phyloP scores from a whole-genome alignment of 75 land plant genomes.

The Azolla pinnata region DNA sequence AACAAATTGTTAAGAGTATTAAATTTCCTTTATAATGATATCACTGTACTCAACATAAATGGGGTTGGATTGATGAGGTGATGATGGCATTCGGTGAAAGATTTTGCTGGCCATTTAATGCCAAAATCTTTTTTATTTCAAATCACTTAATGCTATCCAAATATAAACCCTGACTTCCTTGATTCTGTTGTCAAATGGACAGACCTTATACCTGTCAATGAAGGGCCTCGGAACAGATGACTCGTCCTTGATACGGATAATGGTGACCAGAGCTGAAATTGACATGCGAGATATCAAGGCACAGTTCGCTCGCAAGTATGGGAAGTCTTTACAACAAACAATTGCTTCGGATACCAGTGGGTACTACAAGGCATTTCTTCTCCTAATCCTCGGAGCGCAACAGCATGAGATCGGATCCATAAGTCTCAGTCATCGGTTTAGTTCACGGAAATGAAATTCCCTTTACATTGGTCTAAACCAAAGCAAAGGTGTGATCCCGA shows the following conservation, averaged over 20 bases:
- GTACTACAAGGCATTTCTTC: conserved; percentile 48
- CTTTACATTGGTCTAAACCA: no score
- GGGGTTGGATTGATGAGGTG: no score
- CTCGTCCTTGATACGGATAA: conserved; percentile 44
- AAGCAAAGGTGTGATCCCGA: no score
- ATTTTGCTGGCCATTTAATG: no score
- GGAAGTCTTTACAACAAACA: conserved; percentile 38
- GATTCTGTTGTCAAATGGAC: no score
- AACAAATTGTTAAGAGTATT: no score
- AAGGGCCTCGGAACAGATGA: conserved; percentile 64
- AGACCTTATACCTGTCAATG: conserved; percentile 36
- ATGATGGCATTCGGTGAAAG: no score
- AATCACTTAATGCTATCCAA: no score
- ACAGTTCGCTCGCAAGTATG: conserved; percentile 43
- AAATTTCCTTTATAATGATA: no score
- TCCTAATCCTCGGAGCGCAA: conserved; percentile 27
- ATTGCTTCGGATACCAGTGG: conserved; percentile 52
- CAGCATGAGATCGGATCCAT: neutral
- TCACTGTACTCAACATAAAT: no score
- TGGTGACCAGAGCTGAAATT: conserved; percentile 61
- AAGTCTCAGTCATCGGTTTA: neutral
- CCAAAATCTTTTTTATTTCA: no score
- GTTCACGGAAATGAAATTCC: neutral
- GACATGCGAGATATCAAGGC: conserved; percentile 50
- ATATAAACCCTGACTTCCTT: no score